phyloP scores from a whole-genome alignment of 192 early-diverging fungal species.

The Coemansia sp. region DNA sequence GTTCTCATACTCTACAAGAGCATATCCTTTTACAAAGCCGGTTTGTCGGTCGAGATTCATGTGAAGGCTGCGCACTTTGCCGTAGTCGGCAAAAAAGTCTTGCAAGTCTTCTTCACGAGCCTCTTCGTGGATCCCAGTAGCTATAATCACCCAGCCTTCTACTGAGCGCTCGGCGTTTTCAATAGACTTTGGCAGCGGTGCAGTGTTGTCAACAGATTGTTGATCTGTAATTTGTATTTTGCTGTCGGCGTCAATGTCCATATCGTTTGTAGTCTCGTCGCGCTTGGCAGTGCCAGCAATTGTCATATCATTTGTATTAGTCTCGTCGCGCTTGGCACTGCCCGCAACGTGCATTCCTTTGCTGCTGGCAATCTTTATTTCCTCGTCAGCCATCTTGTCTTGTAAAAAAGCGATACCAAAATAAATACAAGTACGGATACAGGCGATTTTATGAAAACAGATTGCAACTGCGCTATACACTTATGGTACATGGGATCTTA shows the following conservation, averaged over 20 bases:
- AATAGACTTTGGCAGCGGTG: neutral
- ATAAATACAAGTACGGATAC: too few relatives aligned
- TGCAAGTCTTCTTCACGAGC: slow-evolving; percentile 86
- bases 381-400: neutral
- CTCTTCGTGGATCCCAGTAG: slow-evolving; percentile 93
- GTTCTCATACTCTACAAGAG: slow-evolving; percentile 82
- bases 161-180: slow-evolving; percentile 55
- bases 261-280: neutral
- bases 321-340: slow-evolving; percentile 5
- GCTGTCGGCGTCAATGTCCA: slow-evolving; percentile 9
- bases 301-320: neutral
- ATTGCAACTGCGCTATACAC: neutral
- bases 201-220: neutral
- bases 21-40: slow-evolving; percentile 97
- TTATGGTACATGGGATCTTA: slow-evolving; percentile 4
- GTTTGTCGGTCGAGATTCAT: slow-evolving; percentile 92
- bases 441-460: neutral
- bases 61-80: slow-evolving; percentile 86
- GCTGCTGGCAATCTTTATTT: neutral
- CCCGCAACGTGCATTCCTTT: slow-evolving; percentile 23
- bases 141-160: slow-evolving; percentile 96
- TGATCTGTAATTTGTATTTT: neutral
- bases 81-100: slow-evolving; percentile 87
- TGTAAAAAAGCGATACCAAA: too few relatives aligned
- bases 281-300: slow-evolving; percentile 21